These are phyloP conservation scores for Artemisia annua DNA, from an alignment of 129 eudicot species.

Conservation along the genomic window DNA sequence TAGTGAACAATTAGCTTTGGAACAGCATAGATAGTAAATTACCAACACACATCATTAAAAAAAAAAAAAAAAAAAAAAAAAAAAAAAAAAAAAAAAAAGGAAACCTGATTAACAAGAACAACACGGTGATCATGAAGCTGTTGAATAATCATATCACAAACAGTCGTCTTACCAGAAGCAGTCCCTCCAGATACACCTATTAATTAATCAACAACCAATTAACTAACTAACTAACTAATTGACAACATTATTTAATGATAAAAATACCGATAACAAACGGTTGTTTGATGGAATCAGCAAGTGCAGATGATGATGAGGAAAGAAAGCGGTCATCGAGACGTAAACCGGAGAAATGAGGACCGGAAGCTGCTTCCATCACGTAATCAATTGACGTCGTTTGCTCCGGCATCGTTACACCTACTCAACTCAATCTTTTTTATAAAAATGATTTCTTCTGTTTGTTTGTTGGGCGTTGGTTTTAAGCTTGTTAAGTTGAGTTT, in stretches of 20 bases:
- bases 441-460: not conserved
- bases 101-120: conserved; percentile 89
- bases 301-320: conserved; percentile 41
- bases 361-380: conserved; percentile 94
- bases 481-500: conserved; percentile 14
- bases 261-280: conserved; percentile 93
- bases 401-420: conserved; percentile 54
- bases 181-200: conserved; percentile 98
- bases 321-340: conserved; percentile 60
- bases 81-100: too few species aligned
- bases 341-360: conserved; percentile 92
- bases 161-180: conserved; percentile 98
- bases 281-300: conserved; percentile 51
- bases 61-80: not conserved
- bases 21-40: too few species aligned
- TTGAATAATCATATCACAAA: conserved; percentile 98
- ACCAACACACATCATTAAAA: too few species aligned
- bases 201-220: not conserved
- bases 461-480: conserved; percentile 17
- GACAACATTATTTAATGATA: not conserved
- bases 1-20: too few species aligned
- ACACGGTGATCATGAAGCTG: conserved; percentile 99
- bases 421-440: not conserved
- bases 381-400: conserved; percentile 60
- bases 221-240: not conserved